Conservation (phyloP, 2,329 filamentous ascomycete species). For the Xylaria arbuscula region DNA sequence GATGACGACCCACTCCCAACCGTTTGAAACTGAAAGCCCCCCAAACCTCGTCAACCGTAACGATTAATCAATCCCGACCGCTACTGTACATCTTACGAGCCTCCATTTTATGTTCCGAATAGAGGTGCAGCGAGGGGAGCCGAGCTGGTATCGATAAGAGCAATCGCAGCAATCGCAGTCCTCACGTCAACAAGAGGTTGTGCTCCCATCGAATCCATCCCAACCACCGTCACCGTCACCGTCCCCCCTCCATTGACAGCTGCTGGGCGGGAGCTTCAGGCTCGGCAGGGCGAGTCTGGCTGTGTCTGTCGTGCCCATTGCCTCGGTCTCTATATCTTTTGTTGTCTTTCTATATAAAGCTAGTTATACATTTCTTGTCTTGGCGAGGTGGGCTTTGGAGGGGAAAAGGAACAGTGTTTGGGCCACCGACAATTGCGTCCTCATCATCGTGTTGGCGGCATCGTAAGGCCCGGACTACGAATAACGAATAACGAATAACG, state of each 20-base stretch:
- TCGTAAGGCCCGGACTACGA: background rate
- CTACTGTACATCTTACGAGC: slow-evolving; percentile 16
- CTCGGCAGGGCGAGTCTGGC: slow-evolving; percentile 28
- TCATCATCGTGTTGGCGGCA: background rate
- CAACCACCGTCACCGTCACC: background rate
- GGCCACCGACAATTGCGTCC: background rate
- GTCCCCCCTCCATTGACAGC: background rate
- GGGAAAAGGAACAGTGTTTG: background rate
- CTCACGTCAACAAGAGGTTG: background rate
- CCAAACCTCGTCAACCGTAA: slow-evolving; percentile 34
- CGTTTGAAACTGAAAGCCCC: slow-evolving; percentile 37
- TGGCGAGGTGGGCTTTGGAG: background rate
- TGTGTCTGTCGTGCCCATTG: background rate
- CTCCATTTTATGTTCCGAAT: slow-evolving; percentile 8
- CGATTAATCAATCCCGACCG: slow-evolving; percentile 15
- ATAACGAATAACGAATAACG: background rate
- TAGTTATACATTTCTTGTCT: background rate
- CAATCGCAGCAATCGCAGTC: background rate
- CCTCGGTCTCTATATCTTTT: background rate
- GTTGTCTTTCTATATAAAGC: no score
- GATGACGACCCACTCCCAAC: slow-evolving; percentile 24
- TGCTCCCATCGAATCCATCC: background rate
- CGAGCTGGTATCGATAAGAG: slow-evolving; percentile 34
- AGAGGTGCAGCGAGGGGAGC: slow-evolving; percentile 15
- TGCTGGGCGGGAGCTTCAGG: slow-evolving; percentile 22